Base-by-base conservation (phyloP, 148 eudicot species). In the Heliosperma pusillum region DNA sequence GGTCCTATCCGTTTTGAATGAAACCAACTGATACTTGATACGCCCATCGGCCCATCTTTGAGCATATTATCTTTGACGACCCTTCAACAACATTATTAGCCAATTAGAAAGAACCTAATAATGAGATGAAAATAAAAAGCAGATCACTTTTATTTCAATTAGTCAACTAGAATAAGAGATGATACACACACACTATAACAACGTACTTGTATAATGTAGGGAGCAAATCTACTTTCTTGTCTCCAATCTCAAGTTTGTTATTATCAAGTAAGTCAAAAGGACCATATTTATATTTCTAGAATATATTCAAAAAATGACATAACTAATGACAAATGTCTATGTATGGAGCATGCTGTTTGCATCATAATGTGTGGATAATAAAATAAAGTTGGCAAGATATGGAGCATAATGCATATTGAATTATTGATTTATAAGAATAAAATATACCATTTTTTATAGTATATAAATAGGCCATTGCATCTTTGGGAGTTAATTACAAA, bases 61-160 rank as follows among this genome's bases (percentile, higher is more conserved):
- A 67, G 71, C 27, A 67, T 67, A 67, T 67, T 20, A 9, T 40
- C n/a, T 20, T 42, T 44, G 29, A 53, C 42, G 71, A 42, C 71
- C 55, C 56, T 44, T 68, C 55, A 68, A 68, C 15, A 26, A 68
- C 53, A 68, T 68, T 44, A 42, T 68, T 68, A 15, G 71, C 71
- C 71, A 68, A 42, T 67, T 0, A 68, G 20, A 66, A 30, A 10
- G 2, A 66, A 40, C 1, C 25, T 33, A 40, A 66, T 1, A 8
- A 40, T 66, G 45, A 33, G 20, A 64, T 20, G 6, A 30, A 17
- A 64, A 30, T 0, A 3, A 21, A 21, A 25, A 9, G 3, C 13
- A 26, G 19, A 4, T 15, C 1, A 3, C 44, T 17, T 64, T 64
- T 4, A 29, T 16, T 26, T 19, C 44, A 64, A 64, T 45, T 30